Evolutionary conservation across 2,329 filamentous ascomycete genomes (phyloP), one percentile per base, ranked within the genome.

Genomic region (Chaetomiaceae sp.): DNA sequence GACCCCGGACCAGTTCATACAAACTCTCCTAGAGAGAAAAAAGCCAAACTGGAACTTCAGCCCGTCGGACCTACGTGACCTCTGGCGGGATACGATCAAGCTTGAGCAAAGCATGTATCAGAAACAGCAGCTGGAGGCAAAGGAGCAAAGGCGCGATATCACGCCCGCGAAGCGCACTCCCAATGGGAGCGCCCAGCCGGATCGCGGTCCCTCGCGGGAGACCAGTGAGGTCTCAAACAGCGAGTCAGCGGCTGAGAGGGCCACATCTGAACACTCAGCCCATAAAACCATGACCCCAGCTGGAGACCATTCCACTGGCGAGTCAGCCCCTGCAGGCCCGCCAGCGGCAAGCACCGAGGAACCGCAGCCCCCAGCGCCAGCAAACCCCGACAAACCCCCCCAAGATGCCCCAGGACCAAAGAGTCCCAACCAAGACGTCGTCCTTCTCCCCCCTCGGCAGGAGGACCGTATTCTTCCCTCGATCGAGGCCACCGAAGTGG

Each of bases 1-100:
- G 46, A 71, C 89, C 53, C 92, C 92, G 0, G 81, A 88, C 55
- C 66, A 64, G 0, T 93, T 95, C 58, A 74, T 87, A 14, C 70
- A 70, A 17, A 83, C 79, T 54, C 70, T 95, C 16, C 71, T 96
- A 5, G 76, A 74, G 21, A 79, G 76, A 35, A 77, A 87, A 58
- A 44, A 62, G 4, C 65, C 71, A 2, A 59, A 65, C 0, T 81
- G 78, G 74, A 54, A 70, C 9, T 79, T 90, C 63, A 70, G 81
- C 27, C 71, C 76, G 3, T 74, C 77, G 1, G 64, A 75, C 8
- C 78, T 92, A 61, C 82, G 91, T 19, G 68, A 68, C 30, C 71
- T 79, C 5, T 81, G 95, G 37, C 82, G 89, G 25, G 66, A 80
- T 0, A 74, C 85, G 34, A 74, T 96, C 0, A 76, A 89, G 44